Conservation (phyloP, 768 basidiomycete genomes). For the Gymnopilus dilepis region DNA sequence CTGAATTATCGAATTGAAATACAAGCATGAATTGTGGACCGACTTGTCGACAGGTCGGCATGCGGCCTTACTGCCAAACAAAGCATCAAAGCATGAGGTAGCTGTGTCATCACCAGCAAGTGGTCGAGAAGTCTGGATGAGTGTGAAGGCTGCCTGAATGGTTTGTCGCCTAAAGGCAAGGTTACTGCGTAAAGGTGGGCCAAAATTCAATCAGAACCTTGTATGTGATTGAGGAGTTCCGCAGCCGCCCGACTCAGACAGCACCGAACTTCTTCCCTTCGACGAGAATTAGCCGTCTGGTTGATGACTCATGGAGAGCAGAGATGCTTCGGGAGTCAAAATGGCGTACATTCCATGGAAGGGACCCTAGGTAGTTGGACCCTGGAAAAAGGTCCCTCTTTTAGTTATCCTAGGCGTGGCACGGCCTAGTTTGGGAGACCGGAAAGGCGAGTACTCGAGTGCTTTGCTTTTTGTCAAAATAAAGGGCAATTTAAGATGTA, state of each 20-base stretch:
- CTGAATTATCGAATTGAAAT: conserved; percentile 2
- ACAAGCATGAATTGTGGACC: background rate
- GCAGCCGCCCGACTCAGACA: conserved; percentile 2
- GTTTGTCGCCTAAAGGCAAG: background rate
- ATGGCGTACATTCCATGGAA: background rate
- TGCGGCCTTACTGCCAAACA: background rate
- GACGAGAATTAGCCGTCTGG: conserved; percentile 22
- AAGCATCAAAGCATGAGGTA: background rate
- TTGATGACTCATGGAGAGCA: background rate
- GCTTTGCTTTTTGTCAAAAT: background rate
- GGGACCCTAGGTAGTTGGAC: conserved; percentile 5
- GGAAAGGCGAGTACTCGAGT: background rate
- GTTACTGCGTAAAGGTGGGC: background rate
- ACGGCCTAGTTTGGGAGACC: background rate
- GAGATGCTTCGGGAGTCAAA: conserved; percentile 1
- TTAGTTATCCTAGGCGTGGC: background rate
- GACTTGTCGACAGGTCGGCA: background rate
- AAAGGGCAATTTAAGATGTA: background rate
- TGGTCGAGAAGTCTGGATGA: background rate
- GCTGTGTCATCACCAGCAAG: background rate
- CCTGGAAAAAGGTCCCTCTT: conserved; percentile 1
- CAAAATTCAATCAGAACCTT: background rate
- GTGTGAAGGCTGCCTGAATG: background rate
- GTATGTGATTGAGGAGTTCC: background rate
- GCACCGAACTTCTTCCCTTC: conserved; percentile 21